Conservation (phyloP, 1,284 basidiomycete genomes). For the Microbotryum intermedium region DNA sequence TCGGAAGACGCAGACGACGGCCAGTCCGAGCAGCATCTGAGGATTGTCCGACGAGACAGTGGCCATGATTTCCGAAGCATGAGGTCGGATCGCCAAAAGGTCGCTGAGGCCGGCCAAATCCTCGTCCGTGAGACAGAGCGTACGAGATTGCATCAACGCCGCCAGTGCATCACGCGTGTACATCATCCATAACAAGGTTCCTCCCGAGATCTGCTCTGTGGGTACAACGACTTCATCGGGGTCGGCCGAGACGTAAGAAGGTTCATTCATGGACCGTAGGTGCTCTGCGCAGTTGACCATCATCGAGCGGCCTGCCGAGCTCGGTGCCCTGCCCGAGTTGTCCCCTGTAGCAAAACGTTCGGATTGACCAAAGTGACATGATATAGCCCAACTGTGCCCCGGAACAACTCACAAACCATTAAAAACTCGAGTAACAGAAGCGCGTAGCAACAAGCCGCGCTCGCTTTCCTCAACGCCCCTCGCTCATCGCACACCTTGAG, state of each 20-base stretch:
- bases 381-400: not conserved
- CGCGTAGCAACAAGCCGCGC: not conserved
- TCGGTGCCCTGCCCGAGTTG: slow-evolving; percentile 3
- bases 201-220: slow-evolving; percentile 13
- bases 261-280: slow-evolving; percentile 12
- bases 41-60: slow-evolving; percentile 17
- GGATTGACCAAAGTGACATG: not conserved
- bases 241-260: slow-evolving; percentile 16
- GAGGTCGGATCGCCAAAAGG: slow-evolving; percentile 9
- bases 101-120: slow-evolving; percentile 20
- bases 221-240: slow-evolving; percentile 7
- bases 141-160: not conserved
- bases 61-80: slow-evolving; percentile 7
- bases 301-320: slow-evolving; percentile 7
- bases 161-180: slow-evolving; percentile 23
- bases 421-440: slow-evolving; percentile 24
- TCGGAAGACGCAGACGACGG: slow-evolving; percentile 23
- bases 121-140: slow-evolving; percentile 8
- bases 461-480: slow-evolving; percentile 10
- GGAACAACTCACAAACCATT: slow-evolving; percentile 11
- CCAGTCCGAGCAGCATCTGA: slow-evolving; percentile 18
- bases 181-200: slow-evolving; percentile 25
- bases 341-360: slow-evolving; percentile 2
- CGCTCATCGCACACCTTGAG: slow-evolving; percentile 9
- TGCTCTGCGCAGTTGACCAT: slow-evolving; percentile 18